Evolutionary conservation across 352 stramenopile genomes (phyloP).

Genomic region (Peronospora destructor): DNA sequence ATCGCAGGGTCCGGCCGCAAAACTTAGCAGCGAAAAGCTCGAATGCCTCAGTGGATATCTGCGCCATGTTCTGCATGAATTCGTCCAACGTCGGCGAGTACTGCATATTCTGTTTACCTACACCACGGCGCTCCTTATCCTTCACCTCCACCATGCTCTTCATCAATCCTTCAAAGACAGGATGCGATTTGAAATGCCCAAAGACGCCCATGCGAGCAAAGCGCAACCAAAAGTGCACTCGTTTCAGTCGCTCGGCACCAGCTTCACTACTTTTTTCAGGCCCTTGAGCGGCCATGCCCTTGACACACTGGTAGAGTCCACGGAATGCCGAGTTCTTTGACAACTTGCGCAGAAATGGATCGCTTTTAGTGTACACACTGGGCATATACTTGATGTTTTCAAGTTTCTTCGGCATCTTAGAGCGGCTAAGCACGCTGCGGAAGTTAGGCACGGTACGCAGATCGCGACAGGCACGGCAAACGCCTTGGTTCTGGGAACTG

Average conservation of each 20-base stretch:
- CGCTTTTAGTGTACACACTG: slow-evolving; percentile 65
- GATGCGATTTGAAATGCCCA: slow-evolving; percentile 59
- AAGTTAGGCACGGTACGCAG: slow-evolving; percentile 67
- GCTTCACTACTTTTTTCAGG: slow-evolving; percentile 7
- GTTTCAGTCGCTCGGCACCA: slow-evolving; percentile 29
- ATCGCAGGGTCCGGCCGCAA: slow-evolving; percentile 62
- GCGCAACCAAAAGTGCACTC: slow-evolving; percentile 58
- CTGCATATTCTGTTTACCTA: slow-evolving; percentile 84
- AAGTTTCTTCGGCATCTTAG: slow-evolving; percentile 58
- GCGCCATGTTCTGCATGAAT: slow-evolving; percentile 58
- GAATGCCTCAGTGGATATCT: slow-evolving; percentile 65
- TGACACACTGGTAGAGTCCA: slow-evolving; percentile 54
- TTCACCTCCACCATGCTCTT: slow-evolving; percentile 80
- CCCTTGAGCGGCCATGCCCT: slow-evolving; percentile 20
- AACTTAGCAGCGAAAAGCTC: slow-evolving; percentile 73
- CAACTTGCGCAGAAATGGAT: slow-evolving; percentile 71
- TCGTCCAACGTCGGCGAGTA: slow-evolving; percentile 64
- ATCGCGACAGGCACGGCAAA: slow-evolving; percentile 61
- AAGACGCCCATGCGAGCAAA: slow-evolving; percentile 69
- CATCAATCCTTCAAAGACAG: slow-evolving; percentile 69
- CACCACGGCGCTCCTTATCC: slow-evolving; percentile 70
- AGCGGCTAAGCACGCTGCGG: slow-evolving; percentile 65
- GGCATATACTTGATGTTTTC: slow-evolving; percentile 80
- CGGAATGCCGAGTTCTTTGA: slow-evolving; percentile 73
- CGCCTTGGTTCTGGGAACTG: slow-evolving; percentile 26